These are phyloP conservation scores for Quercus cerris DNA, from an alignment of 306 rosid species.

Conservation along the genomic window DNA sequence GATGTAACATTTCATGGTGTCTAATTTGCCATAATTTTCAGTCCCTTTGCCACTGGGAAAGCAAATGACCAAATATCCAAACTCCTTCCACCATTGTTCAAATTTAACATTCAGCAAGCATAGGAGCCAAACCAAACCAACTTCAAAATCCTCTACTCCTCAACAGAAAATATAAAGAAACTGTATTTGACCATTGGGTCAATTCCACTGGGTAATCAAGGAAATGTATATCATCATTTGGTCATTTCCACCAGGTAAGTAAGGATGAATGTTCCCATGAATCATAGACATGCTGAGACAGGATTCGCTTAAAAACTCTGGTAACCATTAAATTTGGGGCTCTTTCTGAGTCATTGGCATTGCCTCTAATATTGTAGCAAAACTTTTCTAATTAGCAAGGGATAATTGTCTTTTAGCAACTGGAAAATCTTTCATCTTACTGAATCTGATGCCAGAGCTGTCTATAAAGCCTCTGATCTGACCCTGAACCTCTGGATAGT, in stretches of 20 bases:
- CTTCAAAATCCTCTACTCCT: not conserved
- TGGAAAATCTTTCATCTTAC: not conserved
- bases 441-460: conserved; percentile 5
- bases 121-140: not conserved
- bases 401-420: conserved; percentile 8
- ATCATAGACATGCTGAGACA: not conserved
- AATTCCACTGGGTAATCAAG: not conserved
- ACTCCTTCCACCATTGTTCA: not conserved
- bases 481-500: conserved; percentile 18
- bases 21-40: not conserved
- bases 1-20: not conserved
- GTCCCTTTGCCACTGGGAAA: not conserved
- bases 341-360: not conserved
- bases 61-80: not conserved
- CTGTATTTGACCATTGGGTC: not conserved
- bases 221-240: not conserved
- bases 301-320: not conserved
- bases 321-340: not conserved
- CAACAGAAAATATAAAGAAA: not conserved
- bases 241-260: not conserved
- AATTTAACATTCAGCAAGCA: not conserved
- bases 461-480: conserved; percentile 19
- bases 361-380: not conserved
- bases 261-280: not conserved
- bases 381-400: conserved; percentile 3